These are phyloP conservation scores for Trametes polyzona DNA, from an alignment of 1,284 basidiomycete species.

Conservation along the genomic window DNA sequence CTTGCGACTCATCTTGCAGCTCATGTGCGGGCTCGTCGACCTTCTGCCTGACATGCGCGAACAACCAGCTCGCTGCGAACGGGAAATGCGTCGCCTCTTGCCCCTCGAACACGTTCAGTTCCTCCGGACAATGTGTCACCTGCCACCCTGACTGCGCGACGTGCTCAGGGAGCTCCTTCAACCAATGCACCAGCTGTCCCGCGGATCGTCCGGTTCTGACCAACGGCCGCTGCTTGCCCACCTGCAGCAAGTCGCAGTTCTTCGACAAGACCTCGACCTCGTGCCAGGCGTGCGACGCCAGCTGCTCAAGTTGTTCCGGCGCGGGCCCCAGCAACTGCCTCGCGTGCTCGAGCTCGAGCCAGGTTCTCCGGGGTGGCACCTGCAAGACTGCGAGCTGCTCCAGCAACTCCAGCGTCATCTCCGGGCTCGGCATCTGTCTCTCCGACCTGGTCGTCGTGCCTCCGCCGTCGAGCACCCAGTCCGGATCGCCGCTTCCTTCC, in stretches of 20 bases:
- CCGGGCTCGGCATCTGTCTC: constrained; percentile 77
- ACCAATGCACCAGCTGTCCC: constrained; percentile 75
- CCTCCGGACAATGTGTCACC: constrained; percentile 63
- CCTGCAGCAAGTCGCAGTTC: constrained; percentile 72
- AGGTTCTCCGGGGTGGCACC: constrained; percentile 63
- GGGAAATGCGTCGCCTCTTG: constrained; percentile 78
- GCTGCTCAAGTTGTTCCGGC: constrained; percentile 75
- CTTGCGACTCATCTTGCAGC: constrained; percentile 74
- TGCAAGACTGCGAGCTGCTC: constrained; percentile 67
- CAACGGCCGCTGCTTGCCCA: constrained; percentile 73
- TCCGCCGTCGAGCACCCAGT: constrained; percentile 47
- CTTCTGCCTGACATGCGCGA: constrained; percentile 74
- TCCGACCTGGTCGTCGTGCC: constrained; percentile 70
- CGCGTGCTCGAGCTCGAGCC: constrained; percentile 66
- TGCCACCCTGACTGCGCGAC: constrained; percentile 84
- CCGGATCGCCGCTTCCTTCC: constrained; percentile 52
- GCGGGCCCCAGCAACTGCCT: constrained; percentile 68
- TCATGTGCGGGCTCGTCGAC: constrained; percentile 67
- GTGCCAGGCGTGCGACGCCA: constrained; percentile 73
- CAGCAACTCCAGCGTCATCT: constrained; percentile 54
- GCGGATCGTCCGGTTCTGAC: constrained; percentile 69
- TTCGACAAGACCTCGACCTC: constrained; percentile 65
- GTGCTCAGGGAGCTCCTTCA: constrained; percentile 73
- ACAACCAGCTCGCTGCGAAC: constrained; percentile 62
- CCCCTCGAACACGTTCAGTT: constrained; percentile 68